phyloP scores from a whole-genome alignment of 2,329 filamentous ascomycete genomes.

The Aureobasidium pullulans region DNA sequence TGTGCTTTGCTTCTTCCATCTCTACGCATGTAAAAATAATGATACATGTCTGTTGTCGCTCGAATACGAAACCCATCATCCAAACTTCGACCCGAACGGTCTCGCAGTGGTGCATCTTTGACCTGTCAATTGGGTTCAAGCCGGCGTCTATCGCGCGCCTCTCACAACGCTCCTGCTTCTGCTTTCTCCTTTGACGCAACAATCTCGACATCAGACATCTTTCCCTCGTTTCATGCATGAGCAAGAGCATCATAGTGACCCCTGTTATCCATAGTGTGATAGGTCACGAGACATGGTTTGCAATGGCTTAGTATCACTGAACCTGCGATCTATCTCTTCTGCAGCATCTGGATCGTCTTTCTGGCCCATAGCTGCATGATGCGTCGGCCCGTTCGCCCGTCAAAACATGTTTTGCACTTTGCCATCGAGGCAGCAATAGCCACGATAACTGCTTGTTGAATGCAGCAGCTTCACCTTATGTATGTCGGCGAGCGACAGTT shows the following conservation, averaged over 20 bases:
- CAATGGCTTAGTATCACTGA: neutral
- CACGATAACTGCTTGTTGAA: neutral
- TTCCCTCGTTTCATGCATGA: slow-evolving; percentile 1
- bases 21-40: slow-evolving; percentile 3
- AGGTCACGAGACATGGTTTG: neutral
- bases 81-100: neutral
- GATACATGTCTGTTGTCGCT: neutral
- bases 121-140: slow-evolving; percentile 11
- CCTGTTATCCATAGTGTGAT: neutral
- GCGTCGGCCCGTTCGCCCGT: slow-evolving; percentile 4
- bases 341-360: neutral
- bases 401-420: neutral
- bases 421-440: neutral
- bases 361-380: neutral
- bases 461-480: neutral
- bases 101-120: neutral
- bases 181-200: neutral
- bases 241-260: neutral
- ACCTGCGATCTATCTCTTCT: neutral
- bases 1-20: neutral
- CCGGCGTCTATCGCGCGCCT: slow-evolving; percentile 9
- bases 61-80: neutral
- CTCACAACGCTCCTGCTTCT: slow-evolving; percentile 6
- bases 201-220: neutral
- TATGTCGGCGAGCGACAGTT: neutral